Evolutionary conservation across 352 stramenopile species (phyloP).

Genomic region (Peronospora destructor): DNA sequence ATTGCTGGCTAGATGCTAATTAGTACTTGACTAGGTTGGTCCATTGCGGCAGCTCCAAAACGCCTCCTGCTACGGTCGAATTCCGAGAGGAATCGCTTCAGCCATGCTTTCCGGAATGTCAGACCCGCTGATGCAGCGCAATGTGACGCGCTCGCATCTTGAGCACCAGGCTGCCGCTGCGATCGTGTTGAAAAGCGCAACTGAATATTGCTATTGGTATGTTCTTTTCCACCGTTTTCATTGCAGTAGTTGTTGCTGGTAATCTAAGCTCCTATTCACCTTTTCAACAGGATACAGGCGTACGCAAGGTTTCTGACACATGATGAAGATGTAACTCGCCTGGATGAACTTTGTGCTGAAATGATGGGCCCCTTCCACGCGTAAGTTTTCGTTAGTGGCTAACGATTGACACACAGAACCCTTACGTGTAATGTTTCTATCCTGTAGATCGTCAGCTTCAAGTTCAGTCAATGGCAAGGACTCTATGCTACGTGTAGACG

Average conservation of each 20-base stretch:
- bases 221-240: conserved; percentile 1
- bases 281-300: conserved; percentile 51
- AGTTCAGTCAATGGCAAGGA: conserved; percentile 2
- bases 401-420: background rate
- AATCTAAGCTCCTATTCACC: background rate
- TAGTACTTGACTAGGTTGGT: conserved; percentile 39
- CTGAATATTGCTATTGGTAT: conserved; percentile 83
- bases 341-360: conserved; percentile 74
- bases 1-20: background rate
- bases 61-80: conserved; percentile 66
- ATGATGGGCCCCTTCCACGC: conserved; percentile 72
- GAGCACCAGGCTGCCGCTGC: conserved; percentile 73
- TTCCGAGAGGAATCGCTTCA: conserved; percentile 52
- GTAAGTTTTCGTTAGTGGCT: conserved; percentile 18
- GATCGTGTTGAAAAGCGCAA: conserved; percentile 54
- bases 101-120: conserved; percentile 68
- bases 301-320: conserved; percentile 77
- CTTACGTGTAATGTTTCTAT: conserved; percentile 1
- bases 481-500: background rate
- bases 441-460: conserved; percentile 14
- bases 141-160: conserved; percentile 74
- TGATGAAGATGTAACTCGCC: conserved; percentile 67
- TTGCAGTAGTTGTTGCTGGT: background rate
- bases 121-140: conserved; percentile 68
- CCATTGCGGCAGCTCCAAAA: conserved; percentile 76